Base-by-base conservation (phyloP, 768 basidiomycete genomes). In the Termitomyces sp. region DNA sequence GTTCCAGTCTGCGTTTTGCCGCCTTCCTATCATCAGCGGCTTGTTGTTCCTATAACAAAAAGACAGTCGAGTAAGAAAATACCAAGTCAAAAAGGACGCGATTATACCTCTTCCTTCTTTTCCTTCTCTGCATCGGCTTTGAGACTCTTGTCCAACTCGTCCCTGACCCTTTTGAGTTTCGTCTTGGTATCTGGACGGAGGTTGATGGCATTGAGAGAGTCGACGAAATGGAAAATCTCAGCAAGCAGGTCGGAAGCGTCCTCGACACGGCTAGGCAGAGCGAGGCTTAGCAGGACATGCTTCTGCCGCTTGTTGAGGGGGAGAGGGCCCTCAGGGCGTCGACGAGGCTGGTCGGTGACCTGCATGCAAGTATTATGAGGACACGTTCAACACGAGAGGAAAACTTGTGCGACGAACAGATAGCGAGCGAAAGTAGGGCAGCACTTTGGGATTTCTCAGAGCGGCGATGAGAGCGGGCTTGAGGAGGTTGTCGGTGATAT, bases 281-380 rank as follows among this genome's bases (percentile, higher is more conserved):
- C 66, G 49, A 95, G 72, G 42, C 79, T 81, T 51, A 97, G 78
- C 51, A 91, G 79, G 64, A 96, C 77, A 63, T 87, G 91, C 65
- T 92, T 90, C 63, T 83, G 77, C 58, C 80, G 79, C 43, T 82
- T 70, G 48, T 75, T 70, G 40, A 81, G 68, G 5, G 79, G 64
- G 43, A 85, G 57, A 0, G 83, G 79, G 2, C 72, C 67, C 1
- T 64, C 58, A 1, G 94, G 94, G 54, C 89, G 84, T 23, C 78
- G 76, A 52, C 85, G 76, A 8, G 94, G 91, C 65, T 93, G 90
- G 74, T 97, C 94, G 26, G 94, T 92, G 53, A 94, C 80, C 83
- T 85, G 53, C 17, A 31, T 53, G 50, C 53, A 42, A 46, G 47
- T 60, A 54, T 47, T 57, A 47, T 45, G 41, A 46, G 55, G n/a